A percentile compares a stretch with the other conserved stretches of the same genome.
These are phyloP conservation scores for Cystobasidiopsis lactophilus DNA, from an alignment of 768 basidiomycete genomes.

Conservation along the genomic window DNA sequence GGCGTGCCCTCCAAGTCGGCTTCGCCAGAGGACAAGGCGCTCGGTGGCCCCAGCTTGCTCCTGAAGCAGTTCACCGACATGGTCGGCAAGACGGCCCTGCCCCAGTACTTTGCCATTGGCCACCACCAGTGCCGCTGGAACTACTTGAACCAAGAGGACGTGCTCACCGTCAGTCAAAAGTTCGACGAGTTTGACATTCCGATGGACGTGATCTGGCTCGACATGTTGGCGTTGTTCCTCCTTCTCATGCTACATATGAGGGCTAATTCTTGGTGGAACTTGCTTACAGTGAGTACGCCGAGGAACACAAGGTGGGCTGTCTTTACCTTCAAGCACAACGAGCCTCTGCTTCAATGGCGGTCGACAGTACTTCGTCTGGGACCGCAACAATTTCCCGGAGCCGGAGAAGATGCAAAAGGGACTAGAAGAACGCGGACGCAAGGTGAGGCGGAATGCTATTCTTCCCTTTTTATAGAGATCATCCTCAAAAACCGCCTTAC, in stretches of 20 bases:
- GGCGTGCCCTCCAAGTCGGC: conserved; percentile 62
- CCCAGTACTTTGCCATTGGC: conserved; percentile 70
- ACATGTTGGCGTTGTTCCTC: conserved; percentile 99
- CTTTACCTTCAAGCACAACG: not conserved
- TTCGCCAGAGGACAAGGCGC: too few relatives aligned
- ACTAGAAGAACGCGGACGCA: conserved; percentile 53
- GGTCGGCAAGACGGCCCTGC: conserved; percentile 70
- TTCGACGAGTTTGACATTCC: conserved; percentile 93
- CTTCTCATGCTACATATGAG: too few relatives aligned
- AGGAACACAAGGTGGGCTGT: not conserved
- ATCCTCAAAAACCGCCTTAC: not conserved
- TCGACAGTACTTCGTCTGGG: conserved; percentile 96
- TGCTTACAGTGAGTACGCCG: not conserved
- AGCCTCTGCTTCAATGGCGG: not conserved
- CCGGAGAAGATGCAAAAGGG: conserved; percentile 82
- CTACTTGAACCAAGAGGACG: conserved; percentile 71
- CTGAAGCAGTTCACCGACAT: conserved; percentile 67
- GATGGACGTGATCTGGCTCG: conserved; percentile 89
- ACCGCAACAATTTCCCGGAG: conserved; percentile 73
- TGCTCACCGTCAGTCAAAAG: conserved; percentile 56
- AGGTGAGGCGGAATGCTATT: not conserved
- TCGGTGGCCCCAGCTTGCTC: conserved; percentile 22
- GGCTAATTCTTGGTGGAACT: too few relatives aligned
- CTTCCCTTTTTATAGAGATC: not conserved
- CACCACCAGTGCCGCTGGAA: conserved; percentile 99